These are phyloP conservation scores for Endocarpon pusillum DNA, from an alignment of 495 filamentous ascomycete species.

Conservation along the genomic window DNA sequence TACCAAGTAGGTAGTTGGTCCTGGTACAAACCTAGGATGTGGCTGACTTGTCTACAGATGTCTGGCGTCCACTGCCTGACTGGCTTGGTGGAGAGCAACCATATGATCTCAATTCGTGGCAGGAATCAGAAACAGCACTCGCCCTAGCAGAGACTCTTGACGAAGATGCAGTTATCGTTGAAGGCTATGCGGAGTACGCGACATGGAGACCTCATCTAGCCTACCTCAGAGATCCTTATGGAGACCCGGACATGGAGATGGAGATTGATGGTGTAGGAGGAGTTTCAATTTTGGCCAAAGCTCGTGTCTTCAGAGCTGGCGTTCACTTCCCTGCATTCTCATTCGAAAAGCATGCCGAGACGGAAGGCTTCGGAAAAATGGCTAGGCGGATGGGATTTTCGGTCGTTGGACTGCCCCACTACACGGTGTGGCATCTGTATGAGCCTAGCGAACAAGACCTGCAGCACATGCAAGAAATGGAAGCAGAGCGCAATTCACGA, in stretches of 20 bases:
- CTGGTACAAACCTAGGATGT: conserved; percentile 1
- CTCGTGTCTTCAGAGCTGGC: conserved; percentile 79
- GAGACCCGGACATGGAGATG: conserved; percentile 99
- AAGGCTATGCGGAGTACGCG: conserved; percentile 97
- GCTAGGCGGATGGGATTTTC: conserved; percentile 88
- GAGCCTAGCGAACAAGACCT: conserved; percentile 96
- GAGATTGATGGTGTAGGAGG: conserved; percentile 96
- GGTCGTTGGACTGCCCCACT: conserved; percentile 93
- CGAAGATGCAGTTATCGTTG: conserved; percentile 97
- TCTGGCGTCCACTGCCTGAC: conserved; percentile 95
- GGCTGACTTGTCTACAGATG: conserved; percentile 39
- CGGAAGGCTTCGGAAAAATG: conserved; percentile 99
- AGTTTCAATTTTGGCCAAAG: conserved; percentile 94
- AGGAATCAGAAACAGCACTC: conserved; percentile 93
- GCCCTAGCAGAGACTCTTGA: conserved; percentile 88
- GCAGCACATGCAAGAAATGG: conserved; percentile 96
- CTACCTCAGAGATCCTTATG: conserved; percentile 92
- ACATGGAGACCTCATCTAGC: conserved; percentile 97
- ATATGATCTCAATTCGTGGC: conserved; percentile 98
- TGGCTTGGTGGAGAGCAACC: conserved; percentile 99
- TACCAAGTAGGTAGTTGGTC: conserved; percentile 65
- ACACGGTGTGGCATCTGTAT: conserved; percentile 99
- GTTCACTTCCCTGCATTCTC: conserved; percentile 98
- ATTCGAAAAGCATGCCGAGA: conserved; percentile 97
- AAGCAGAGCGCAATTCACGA: conserved; percentile 52